Conservation (phyloP, 441 rosid species). For the Francoa sonchifolia region DNA sequence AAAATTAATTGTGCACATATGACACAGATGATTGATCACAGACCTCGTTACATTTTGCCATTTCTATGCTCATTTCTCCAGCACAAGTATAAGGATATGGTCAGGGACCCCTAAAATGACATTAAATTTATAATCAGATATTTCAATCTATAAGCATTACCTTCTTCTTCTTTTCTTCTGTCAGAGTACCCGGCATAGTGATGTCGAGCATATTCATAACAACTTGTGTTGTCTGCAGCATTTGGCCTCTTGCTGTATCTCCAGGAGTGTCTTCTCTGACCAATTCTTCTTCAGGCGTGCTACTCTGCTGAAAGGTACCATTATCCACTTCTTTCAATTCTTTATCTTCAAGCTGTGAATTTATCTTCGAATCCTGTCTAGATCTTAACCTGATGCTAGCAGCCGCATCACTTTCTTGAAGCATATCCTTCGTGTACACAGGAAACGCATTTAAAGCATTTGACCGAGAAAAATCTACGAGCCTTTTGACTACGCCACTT, state of each 20-base stretch:
- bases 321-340: constrained; percentile 20
- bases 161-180: constrained; percentile 66
- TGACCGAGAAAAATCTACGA: constrained; percentile 24
- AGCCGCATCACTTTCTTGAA: constrained; percentile 24
- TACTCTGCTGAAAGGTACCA: constrained; percentile 19
- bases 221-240: constrained; percentile 59
- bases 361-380: constrained; percentile 20
- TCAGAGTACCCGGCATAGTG: constrained; percentile 65
- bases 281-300: constrained; percentile 29
- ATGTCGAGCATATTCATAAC: constrained; percentile 81
- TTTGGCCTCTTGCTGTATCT: constrained; percentile 51
- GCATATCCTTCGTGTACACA: constrained; percentile 19
- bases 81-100: too few relatives aligned
- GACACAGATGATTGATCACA: too few relatives aligned
- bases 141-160: constrained; percentile 21
- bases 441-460: constrained; percentile 34
- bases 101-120: too few relatives aligned
- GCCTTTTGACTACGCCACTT: constrained; percentile 25
- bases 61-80: too few relatives aligned
- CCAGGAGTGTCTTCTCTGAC: constrained; percentile 22
- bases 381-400: constrained; percentile 15
- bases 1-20: too few relatives aligned
- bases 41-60: too few relatives aligned
- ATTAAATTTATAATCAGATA: constrained; percentile 1
- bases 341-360: constrained; percentile 20